These are phyloP conservation scores for Sanguinoderma infundibulare DNA, from an alignment of 1,284 basidiomycete genomes.

Conservation along the genomic window DNA sequence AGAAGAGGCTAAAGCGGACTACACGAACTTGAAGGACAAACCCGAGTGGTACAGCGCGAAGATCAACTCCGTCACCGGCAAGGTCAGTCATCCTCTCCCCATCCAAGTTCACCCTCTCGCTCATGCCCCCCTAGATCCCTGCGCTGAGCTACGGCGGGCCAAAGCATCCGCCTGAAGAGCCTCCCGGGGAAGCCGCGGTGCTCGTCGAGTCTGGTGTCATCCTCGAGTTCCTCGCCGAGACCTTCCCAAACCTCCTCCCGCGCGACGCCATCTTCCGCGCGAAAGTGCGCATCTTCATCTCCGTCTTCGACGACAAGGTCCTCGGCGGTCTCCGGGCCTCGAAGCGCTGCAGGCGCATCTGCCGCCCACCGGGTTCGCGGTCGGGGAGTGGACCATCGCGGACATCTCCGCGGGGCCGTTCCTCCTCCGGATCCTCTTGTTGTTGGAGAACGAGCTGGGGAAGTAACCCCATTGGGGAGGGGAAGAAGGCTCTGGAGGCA, in stretches of 20 bases:
- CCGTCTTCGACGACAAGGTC: slow-evolving; percentile 23
- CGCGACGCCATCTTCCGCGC: background rate
- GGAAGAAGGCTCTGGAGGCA: slow-evolving; percentile 30
- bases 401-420: slow-evolving; percentile 9
- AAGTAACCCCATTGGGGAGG: slow-evolving; percentile 34
- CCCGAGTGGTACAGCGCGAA: too few species aligned
- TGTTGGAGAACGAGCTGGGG: slow-evolving; percentile 39
- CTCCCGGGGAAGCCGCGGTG: slow-evolving; percentile 1
- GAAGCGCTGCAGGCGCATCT: slow-evolving; percentile 10
- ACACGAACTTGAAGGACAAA: too few species aligned
- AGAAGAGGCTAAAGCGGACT: too few species aligned
- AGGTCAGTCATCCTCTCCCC: too few species aligned
- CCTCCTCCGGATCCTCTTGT: slow-evolving; percentile 31
- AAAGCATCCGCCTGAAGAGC: slow-evolving; percentile 42
- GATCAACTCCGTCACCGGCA: too few species aligned
- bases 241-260: slow-evolving; percentile 2
- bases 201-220: slow-evolving; percentile 3
- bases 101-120: too few species aligned
- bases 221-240: slow-evolving; percentile 4
- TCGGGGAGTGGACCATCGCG: slow-evolving; percentile 10
- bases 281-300: background rate
- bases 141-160: slow-evolving; percentile 63
- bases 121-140: slow-evolving; percentile 52
- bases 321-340: background rate
- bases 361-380: slow-evolving; percentile 12